Evolutionary conservation across 805 yeast genomes (phyloP).

Genomic region (Candida schatavii): DNA sequence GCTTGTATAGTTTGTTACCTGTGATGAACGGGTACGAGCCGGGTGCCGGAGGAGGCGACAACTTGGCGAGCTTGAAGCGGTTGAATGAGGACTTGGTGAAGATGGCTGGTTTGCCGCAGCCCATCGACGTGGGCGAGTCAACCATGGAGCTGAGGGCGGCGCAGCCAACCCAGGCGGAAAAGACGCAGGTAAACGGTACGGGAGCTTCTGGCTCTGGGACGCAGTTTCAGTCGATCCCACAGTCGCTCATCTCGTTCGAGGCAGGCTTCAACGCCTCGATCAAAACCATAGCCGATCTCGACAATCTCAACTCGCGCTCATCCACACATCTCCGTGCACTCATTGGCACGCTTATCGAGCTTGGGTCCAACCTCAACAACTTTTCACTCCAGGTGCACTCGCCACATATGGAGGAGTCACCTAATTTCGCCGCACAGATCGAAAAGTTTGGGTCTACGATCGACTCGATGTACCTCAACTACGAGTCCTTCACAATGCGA

Average conservation of each 20-base stretch:
- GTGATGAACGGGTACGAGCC: conserved; percentile 26
- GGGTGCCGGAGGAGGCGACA: conserved; percentile 18
- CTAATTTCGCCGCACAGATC: conserved; percentile 16
- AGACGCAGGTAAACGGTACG: neutral
- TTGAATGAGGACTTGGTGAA: conserved; percentile 36
- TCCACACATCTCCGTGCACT: conserved; percentile 39
- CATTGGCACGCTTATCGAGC: conserved; percentile 42
- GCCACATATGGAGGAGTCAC: conserved; percentile 1
- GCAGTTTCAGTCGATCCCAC: conserved; percentile 27
- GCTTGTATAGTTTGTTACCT: conserved; percentile 50
- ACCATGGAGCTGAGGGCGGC: neutral
- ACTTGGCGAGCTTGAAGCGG: conserved; percentile 28
- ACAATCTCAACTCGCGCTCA: conserved; percentile 34
- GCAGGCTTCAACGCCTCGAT: conserved; percentile 30
- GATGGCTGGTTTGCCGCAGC: too few relatives aligned
- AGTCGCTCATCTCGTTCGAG: conserved; percentile 31
- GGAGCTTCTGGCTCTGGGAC: neutral
- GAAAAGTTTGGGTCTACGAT: conserved; percentile 54
- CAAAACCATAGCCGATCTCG: conserved; percentile 32
- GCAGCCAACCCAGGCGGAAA: neutral
- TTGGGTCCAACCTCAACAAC: conserved; percentile 57
- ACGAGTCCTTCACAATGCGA: conserved; percentile 42
- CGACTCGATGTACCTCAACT: conserved; percentile 48
- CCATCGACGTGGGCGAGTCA: conserved; percentile 17
- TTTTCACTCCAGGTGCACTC: conserved; percentile 45